Evolutionary conservation across 2,329 filamentous ascomycete species (phyloP), one percentile per base, ranked within the genome.

Genomic region (Colletotrichum sp.): DNA sequence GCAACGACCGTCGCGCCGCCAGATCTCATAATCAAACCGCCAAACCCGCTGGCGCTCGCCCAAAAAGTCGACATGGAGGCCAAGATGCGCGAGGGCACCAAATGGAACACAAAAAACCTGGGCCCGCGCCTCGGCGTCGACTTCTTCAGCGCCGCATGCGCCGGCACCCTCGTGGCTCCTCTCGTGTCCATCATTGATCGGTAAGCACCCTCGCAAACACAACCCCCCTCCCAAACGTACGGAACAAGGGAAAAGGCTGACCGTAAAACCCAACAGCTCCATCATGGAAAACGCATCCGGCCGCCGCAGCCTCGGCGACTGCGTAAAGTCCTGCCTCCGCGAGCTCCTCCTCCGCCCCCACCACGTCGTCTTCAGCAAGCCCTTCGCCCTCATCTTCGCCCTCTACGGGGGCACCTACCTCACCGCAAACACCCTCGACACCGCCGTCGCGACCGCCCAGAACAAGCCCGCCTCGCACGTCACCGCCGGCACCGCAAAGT

Each of bases 341-440:
- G 85, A 87, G 52, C 87, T 95, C 67, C 63, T 94, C 73, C 78
- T 87, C n/a, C 89, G 87, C 10, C 94, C 94, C 0, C 92, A 92
- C 74, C 80, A 84, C 28, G 87, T 94, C 79, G 80, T 95, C 78
- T 84, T 92, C 81, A 91, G 91, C 65, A 91, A 90, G 74, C 93
- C 94, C 1, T 94, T 94, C 79, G 91, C 87, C 61, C 89, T 95
- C 78, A 93, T 96, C 82, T 90, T 91, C 85, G 87, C 91, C 84
- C 88, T 98, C 58, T 98, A 98, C 88, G 94, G 93, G 76, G 93
- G 94, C 78, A 98, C 96, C 74, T 98, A 98, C 87, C 86, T 97
- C 14, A 95, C 95, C 1, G 96, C 96, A 77, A 98, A 98, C 87
- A 86, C 90, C 14, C 92, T 98, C 82, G 96, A 98, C 86, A 98